Base-by-base conservation (phyloP, 768 basidiomycete genomes). In the Leccinum uliginosum region DNA sequence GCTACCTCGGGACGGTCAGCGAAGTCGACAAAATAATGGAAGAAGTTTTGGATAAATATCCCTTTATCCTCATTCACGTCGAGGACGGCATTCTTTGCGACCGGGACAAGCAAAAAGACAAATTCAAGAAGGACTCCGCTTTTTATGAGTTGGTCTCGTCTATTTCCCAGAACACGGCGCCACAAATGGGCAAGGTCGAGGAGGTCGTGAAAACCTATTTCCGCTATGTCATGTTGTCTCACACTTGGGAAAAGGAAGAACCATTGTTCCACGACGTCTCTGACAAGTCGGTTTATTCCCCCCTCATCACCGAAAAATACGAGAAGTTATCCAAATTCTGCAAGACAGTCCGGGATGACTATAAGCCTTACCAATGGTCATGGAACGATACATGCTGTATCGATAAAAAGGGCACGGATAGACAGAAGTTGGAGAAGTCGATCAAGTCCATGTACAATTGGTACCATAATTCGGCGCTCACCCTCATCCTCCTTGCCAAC, bases 201-300 rank as follows among this genome's bases (percentile, higher is more conserved):
- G n/a, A 26, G 6, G 54, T 34, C 5, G 56, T 61, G 6, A 23
- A 30, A 15, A 2, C 2, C 2, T 63, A 59, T 30, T 63, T 63
- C 44, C 24, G 1, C 15, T 63, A 59, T 21, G 61, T 63, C 35
- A 63, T 63, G 62, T 46, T 63, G 44, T 63, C 62, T 24, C 62
- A 63, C 6, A 57, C 53, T 1, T 63, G 62, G 62, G 58, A 55
- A 21, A 49, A 17, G 8, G 14, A 26, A 0, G 62, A 63, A 45
- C 61, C 62, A 6, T 49, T 58, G 1, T 62, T 59, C 21, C 7
- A 62, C 3, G 52, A 52, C 14, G 29, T 62, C 10, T 34, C 56
- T 21, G 43, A 11, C 30, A 52, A 19, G 1, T 19, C 43, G 3
- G 43, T 44, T 23, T 44, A 44, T 44, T 12, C 14, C 4, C 5